Conservation (phyloP, 2,329 filamentous ascomycete species). For the Golovinomyces cichoracearum region DNA sequence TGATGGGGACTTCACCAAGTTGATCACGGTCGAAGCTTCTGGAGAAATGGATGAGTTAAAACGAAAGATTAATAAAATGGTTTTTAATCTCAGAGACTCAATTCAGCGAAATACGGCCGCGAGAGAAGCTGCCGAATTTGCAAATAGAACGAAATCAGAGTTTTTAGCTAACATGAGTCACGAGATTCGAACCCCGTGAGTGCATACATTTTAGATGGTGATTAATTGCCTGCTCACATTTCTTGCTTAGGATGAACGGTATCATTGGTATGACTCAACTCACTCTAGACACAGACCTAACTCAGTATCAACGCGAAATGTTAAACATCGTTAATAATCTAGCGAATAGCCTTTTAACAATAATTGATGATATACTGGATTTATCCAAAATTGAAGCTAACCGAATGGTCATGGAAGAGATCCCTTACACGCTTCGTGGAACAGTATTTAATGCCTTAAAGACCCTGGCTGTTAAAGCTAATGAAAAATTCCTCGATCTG, state of each 20-base stretch:
- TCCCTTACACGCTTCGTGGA: slow-evolving; percentile 78
- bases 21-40: slow-evolving; percentile 88
- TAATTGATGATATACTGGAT: slow-evolving; percentile 68
- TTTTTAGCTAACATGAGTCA: slow-evolving; percentile 98
- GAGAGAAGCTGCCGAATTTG: slow-evolving; percentile 80
- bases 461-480: slow-evolving; percentile 86
- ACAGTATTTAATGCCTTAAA: slow-evolving; percentile 96
- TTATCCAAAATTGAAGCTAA: slow-evolving; percentile 73
- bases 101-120: slow-evolving; percentile 92
- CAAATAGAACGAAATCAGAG: slow-evolving; percentile 94
- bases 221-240: not conserved
- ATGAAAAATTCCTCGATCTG: slow-evolving; percentile 79
- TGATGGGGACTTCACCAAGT: slow-evolving; percentile 87
- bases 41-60: slow-evolving; percentile 99
- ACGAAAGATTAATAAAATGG: slow-evolving; percentile 98
- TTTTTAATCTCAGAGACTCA: slow-evolving; percentile 79
- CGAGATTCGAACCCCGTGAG: slow-evolving; percentile 71
- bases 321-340: slow-evolving; percentile 92
- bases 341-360: slow-evolving; percentile 84
- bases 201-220: not conserved
- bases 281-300: slow-evolving; percentile 81
- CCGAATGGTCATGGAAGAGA: slow-evolving; percentile 94
- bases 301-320: slow-evolving; percentile 92
- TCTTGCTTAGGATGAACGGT: slow-evolving; percentile 5
- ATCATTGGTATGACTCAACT: slow-evolving; percentile 59